These are phyloP conservation scores for Colletotrichum caudatum DNA, from an alignment of 2,329 filamentous ascomycete species.

Conservation along the genomic window DNA sequence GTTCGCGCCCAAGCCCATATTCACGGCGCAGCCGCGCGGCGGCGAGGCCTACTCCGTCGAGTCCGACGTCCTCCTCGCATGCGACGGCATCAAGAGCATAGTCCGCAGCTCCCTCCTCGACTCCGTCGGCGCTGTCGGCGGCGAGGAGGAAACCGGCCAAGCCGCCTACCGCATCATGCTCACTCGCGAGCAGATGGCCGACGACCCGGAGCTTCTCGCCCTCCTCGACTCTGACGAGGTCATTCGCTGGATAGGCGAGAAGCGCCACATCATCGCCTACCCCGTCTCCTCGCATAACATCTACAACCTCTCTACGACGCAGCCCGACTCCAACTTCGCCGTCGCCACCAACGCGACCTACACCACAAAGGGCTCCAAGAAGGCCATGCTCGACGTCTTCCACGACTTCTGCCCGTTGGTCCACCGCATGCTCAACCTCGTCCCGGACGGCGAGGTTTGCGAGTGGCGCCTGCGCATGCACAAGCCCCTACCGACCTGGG, in stretches of 20 bases:
- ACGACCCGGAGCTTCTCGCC: constrained; percentile 75
- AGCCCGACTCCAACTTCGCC: constrained; percentile 72
- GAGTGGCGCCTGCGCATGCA: constrained; percentile 74
- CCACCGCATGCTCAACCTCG: constrained; percentile 68
- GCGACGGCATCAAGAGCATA: constrained; percentile 68
- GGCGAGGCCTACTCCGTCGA: constrained; percentile 66
- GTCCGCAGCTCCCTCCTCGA: constrained; percentile 66
- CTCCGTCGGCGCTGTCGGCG: constrained; percentile 61
- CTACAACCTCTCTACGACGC: constrained; percentile 73
- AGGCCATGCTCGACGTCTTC: constrained; percentile 71
- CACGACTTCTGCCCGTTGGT: constrained; percentile 71
- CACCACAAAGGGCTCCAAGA: constrained; percentile 72
- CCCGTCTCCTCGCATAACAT: constrained; percentile 75
- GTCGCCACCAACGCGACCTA: constrained; percentile 69
- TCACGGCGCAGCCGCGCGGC: constrained; percentile 70
- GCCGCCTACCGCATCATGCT: constrained; percentile 86
- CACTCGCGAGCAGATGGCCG: constrained; percentile 72
- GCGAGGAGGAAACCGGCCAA: constrained; percentile 77
- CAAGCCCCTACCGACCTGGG: constrained; percentile 68
- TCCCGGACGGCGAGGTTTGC: constrained; percentile 72
- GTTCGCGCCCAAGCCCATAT: constrained; percentile 69
- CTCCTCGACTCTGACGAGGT: constrained; percentile 76
- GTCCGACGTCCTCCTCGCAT: constrained; percentile 65
- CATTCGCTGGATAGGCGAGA: constrained; percentile 81
- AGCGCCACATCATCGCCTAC: constrained; percentile 83